Evolutionary conservation across 176 grass and related monocot genomes (phyloP), one percentile per base, ranked within the genome.

Genomic region (Carex cristatella): DNA sequence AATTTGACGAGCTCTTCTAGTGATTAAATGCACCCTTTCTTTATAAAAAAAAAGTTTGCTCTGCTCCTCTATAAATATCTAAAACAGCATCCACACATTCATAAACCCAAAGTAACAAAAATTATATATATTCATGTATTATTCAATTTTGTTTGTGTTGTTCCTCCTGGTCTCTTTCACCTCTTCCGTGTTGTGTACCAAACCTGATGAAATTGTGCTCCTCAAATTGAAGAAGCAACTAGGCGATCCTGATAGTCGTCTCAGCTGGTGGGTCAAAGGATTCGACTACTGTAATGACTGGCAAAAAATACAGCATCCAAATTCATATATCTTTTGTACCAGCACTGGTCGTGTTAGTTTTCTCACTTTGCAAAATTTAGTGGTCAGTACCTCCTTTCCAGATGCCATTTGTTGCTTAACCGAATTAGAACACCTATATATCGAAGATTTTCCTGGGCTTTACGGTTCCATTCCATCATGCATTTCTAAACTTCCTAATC

Each of bases 311-410:
- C 13, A 37, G 66, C 14, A 33, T 3, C 8, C 48, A 3, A 14
- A 48, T 18, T 23, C 38, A 1, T 84, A 84, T 55, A 60, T 84
- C 19, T 6, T 10, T 23, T 84, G 82, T 42, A 84, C n/a, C 46
- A 55, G 40, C n/a, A 27, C 13, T 8, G 60, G 65, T 60, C 82
- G 42, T 44, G 82, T 72, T 2, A 33, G 19, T 6, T 57, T 2
- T 16, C 46, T 73, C 6, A 0, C 55, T 6, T 11, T 73, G 1
- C 15, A 60, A n/a, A 19, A 33, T n/a, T 44, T 60, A 0, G 65
- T 74, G 0, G 18, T 59, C 38, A 57, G 1, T 7, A 44, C 46
- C 27, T 1, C 46, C 1, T 56, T 84, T 58, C 82, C 82, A 19
- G 6, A 18, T 27, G 65, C 46, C 14, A 32, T 74, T 48, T 35